Evolutionary conservation across 495 filamentous ascomycete species (phyloP).

Genomic region (Neurospora hispaniola): DNA sequence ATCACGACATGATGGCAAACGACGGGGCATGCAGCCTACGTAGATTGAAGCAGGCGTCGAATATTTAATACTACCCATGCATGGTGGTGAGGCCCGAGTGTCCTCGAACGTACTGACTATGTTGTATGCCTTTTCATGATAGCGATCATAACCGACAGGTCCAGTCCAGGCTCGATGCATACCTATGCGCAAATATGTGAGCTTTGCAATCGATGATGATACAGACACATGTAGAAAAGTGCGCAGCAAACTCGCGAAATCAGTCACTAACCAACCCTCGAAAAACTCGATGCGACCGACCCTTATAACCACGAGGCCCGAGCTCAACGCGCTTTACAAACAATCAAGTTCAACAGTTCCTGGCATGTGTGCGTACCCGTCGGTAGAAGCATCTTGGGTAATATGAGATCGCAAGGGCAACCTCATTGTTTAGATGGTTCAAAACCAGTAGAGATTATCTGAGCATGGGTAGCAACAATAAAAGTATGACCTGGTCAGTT

Average conservation of each 20-base stretch:
- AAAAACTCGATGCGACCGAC: not conserved
- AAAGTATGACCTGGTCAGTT: not conserved
- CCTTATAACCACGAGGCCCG: not conserved
- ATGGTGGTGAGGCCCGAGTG: not conserved
- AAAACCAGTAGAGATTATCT: not conserved
- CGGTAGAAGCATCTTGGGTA: not conserved
- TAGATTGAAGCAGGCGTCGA: not conserved
- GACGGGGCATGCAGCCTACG: not conserved
- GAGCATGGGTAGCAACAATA: not conserved
- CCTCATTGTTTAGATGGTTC: not conserved
- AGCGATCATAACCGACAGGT: not conserved
- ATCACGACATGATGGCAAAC: not conserved
- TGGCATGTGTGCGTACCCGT: not conserved
- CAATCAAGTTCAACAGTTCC: not conserved
- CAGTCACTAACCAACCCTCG: not conserved
- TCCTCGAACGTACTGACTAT: not conserved
- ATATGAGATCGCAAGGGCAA: not conserved
- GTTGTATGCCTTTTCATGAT: not conserved
- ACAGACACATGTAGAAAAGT: not conserved
- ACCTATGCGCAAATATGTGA: not conserved
- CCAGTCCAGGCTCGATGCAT: not conserved
- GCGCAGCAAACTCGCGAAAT: not conserved
- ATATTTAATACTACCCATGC: not conserved
- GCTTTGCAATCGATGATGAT: not conserved
- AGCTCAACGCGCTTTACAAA: not conserved